Base-by-base conservation (phyloP, 768 basidiomycete species). In the Hortiboletus flavorubellus region DNA sequence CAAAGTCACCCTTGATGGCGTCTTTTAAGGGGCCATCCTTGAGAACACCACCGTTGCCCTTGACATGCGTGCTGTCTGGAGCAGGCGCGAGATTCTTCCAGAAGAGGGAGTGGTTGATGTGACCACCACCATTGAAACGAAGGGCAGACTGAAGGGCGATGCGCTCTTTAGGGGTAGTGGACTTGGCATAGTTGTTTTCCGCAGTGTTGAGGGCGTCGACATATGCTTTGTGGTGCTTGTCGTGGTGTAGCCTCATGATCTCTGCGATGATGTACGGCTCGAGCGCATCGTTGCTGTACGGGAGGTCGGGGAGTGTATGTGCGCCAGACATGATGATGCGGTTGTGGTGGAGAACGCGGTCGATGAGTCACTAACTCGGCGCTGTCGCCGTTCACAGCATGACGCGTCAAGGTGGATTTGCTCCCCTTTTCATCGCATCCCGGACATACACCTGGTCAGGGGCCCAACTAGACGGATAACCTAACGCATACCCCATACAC, bases 51-150 rank as follows among this genome's bases (percentile, higher is more conserved):
- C 89, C 89, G 42, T 69, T 73, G 47, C 87, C 86, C 69, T 84
- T 86, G 64, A 73, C 72, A 61, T 81, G 81, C 18, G 68, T 68
- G 23, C 77, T 72, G 31, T 66, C 55, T 2, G 55, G 59, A 11
- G 83, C 68, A 7, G 91, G 89, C 2, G 92, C 84, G 56, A 97
- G 83, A 78, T 95, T 95, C 79, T 85, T 91, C 95, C 95, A 97
- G 80, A 98, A 98, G 56, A 96, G 85, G 49, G 93, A 91, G 78
- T 93, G 92, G 75, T 94, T 94, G 80, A 94, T 91, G 74, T 92
- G 93, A n/a, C 64, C 65, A 11, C 66, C 66, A 5, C 66, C 65
- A 26, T 66, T 68, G 61, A 68, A 66, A 4, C 64, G 58, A 15
- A 68, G 31, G 44, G 51, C 60, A 6, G 66, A 62, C 56, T 66